Base-by-base conservation (phyloP, 305 asterid species). In the Plantago coronopus region DNA sequence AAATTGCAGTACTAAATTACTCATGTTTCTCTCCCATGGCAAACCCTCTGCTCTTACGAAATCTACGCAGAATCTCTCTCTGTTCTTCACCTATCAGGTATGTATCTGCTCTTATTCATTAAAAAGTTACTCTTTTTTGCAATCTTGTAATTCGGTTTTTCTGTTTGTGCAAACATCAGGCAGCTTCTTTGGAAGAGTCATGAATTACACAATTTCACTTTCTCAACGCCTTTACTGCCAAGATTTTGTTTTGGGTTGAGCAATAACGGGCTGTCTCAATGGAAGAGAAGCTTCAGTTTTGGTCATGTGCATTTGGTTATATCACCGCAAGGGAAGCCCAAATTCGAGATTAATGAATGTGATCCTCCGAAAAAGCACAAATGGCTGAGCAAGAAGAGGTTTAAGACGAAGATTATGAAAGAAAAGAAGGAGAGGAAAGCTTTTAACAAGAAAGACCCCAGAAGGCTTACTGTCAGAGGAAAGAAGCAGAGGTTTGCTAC, bases 321-420 rank as follows among this genome's bases (percentile, higher is more conserved):
- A 70, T 80, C 97, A 48, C 78, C 79, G 1, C 73, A 88, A 21
- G 96, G 95, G 59, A 81, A 79, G 22, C 91, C 95, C 17, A 83
- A 71, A 71, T 88, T 91, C 54, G 98, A 85, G 73, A 82, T 86
- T 7, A 77, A 65, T 17, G 91, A 91, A 72, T 42, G 59, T 45
- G 98, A 85, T 17, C 83, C 91, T 25, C 96, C 95, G 0, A 88
- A 76, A 77, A 91, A 88, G 85, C 88, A 85, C 63, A 91, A 85
- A 69, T 91, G 95, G 94, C 60, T 29, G 85, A 83, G 83, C 6
- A 91, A 91, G 83, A 88, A 82, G 68, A 73, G 86, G 72, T 70
- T 91, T 51, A 85, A 88, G 76, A 76, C 76, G 58, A 80, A 82
- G 70, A 80, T 82, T 62, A 74, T 71, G 81, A 78, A 69, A 70